These are phyloP conservation scores for Backusella circina DNA, from an alignment of 192 early-diverging fungal species.

Conservation along the genomic window DNA sequence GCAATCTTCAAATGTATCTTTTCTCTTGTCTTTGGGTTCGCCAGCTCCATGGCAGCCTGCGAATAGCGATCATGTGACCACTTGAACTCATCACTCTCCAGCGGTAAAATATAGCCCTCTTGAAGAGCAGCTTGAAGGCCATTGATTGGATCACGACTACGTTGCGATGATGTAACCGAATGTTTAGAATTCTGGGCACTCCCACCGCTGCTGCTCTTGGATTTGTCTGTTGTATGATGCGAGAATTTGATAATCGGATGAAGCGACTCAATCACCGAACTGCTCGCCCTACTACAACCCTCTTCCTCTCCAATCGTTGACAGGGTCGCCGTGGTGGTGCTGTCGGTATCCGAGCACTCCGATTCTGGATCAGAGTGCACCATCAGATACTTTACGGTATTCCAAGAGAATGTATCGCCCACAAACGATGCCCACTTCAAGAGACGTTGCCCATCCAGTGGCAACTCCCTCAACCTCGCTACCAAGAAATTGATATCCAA, in stretches of 20 bases:
- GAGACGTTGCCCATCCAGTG: constrained; percentile 24
- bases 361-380: constrained; percentile 18
- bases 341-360: constrained; percentile 13
- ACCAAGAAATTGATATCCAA: constrained; percentile 23
- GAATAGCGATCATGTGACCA: constrained; percentile 34
- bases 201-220: not conserved
- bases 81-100: constrained; percentile 31
- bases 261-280: not conserved
- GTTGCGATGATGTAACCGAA: not conserved
- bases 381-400: constrained; percentile 29
- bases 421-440: constrained; percentile 34
- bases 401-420: constrained; percentile 32
- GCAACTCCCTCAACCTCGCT: constrained; percentile 14
- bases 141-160: constrained; percentile 20
- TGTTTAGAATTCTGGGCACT: not conserved
- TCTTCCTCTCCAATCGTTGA: not conserved
- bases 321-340: not conserved
- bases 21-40: constrained; percentile 13
- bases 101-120: constrained; percentile 28
- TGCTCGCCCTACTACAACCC: not conserved
- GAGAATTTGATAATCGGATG: constrained; percentile 11
- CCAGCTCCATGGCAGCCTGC: constrained; percentile 32
- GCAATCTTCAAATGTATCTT: constrained; percentile 33
- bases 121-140: constrained; percentile 29
- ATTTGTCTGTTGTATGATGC: not conserved